A percentile compares a stretch with the other conserved stretches of the same genome.
These are phyloP conservation scores for Glarea lozoyensis DNA, from an alignment of 495 filamentous ascomycete genomes.

Conservation along the genomic window DNA sequence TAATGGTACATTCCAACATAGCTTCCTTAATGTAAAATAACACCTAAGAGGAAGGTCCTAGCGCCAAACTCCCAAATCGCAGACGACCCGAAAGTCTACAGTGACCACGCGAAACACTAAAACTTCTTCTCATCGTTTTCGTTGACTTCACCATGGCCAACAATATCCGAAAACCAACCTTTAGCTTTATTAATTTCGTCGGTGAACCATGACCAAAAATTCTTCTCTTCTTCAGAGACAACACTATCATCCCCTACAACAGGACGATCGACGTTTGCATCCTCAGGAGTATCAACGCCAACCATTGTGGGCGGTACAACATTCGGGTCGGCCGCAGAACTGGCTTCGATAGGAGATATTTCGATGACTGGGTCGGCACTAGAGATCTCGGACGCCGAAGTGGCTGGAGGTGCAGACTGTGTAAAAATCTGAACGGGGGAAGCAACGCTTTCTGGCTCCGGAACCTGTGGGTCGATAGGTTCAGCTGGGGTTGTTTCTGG, in stretches of 20 bases:
- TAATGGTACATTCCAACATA: no score
- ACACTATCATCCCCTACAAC: conserved; percentile 13
- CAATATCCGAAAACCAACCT: conserved; percentile 20
- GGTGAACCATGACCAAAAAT: conserved; percentile 42
- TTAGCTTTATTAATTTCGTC: conserved; percentile 34
- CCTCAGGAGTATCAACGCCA: conserved; percentile 9
- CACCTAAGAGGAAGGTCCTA: no score
- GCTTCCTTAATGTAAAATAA: no score
- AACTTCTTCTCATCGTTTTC: neutral
- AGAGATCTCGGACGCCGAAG: neutral
- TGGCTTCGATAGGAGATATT: conserved; percentile 19
- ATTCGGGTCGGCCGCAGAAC: conserved; percentile 12
- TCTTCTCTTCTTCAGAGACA: conserved; percentile 19
- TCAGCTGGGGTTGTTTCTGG: conserved; percentile 8
- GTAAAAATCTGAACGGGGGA: neutral
- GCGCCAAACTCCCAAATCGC: neutral
- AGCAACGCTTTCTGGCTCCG: neutral
- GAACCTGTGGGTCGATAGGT: conserved; percentile 10
- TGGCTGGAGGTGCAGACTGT: conserved; percentile 1
- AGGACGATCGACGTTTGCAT: conserved; percentile 3
- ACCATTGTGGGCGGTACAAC: conserved; percentile 3
- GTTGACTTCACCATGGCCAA: conserved; percentile 18
- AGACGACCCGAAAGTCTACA: neutral
- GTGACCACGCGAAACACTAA: neutral
- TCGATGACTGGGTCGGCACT: conserved; percentile 11